Evolutionary conservation across 305 asterid species (phyloP), one percentile per base, ranked within the genome.

Genomic region (Solanum aculeatissimum): DNA sequence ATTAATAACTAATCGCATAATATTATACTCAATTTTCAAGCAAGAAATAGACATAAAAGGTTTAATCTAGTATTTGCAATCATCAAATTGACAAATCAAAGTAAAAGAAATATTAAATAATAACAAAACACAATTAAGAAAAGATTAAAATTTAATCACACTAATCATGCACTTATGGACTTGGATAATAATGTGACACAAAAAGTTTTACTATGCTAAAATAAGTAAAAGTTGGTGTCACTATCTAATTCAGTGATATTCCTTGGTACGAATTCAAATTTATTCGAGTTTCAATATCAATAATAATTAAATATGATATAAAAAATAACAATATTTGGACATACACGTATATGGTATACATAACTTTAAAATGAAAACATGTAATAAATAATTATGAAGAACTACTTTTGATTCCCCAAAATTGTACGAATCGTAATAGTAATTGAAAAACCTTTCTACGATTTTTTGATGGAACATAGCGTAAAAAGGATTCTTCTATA

Each of bases 231-330:
- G 25, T 35, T 68, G 75, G 47, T 45, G 15, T 69, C 43, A 66
- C 23, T 66, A 16, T 29, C 7, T 65, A 32, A 63, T 7, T 2
- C 35, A 63, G 7, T 63, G 21, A 27, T 63, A 63, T 27, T 63
- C 43, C 38, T 29, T 29, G 29, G 16, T 16, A 8, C 49, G 35
- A 68, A 35, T 32, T 68, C 4, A 0, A 15, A 68, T 35, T 16
- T 68, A 35, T 2, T 35, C 4, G 0, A 68, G 7, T 16, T 0
- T 9, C 4, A 35, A 8, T 0, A 0, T 1, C 4, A 35, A 9
- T 68, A 18, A 10, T 21, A 11, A 10, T 4, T 18, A 35, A 18
- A 7, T 54, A 54, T 18, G 0, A 5, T 1, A 8, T 54, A 0
- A 7, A 7, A 54, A 54, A 1, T 3, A 49, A 13, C 16, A 51